These are phyloP conservation scores for Cystobasidium ongulense DNA, from an alignment of 768 basidiomycete species.

Conservation along the genomic window DNA sequence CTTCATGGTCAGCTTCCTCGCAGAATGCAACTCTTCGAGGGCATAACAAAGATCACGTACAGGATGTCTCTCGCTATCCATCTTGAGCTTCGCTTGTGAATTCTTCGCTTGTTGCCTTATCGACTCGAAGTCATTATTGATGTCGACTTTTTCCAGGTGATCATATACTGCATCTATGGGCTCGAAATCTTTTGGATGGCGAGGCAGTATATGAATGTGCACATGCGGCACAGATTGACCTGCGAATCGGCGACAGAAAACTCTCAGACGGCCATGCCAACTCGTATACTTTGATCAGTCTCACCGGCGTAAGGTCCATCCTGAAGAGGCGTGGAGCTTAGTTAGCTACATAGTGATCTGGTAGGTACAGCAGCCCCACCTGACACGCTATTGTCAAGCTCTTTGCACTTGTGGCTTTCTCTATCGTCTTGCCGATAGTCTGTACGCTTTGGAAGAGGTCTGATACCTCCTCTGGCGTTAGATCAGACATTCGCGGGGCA, in stretches of 20 bases:
- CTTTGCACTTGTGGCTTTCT: constrained; percentile 72
- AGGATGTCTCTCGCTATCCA: constrained; percentile 51
- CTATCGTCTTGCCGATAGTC: constrained; percentile 66
- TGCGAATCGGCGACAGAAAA: constrained; percentile 46
- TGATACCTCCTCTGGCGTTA: constrained; percentile 56
- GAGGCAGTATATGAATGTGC: constrained; percentile 84
- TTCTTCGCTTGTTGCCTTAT: constrained; percentile 34
- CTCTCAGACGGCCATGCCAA: constrained; percentile 54
- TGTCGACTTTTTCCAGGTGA: constrained; percentile 61
- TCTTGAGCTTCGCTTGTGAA: constrained; percentile 56
- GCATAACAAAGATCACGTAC: background rate
- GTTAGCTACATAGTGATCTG: background rate
- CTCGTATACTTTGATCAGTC: constrained; percentile 48
- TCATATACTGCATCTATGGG: constrained; percentile 53
- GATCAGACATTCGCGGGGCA: constrained; percentile 52
- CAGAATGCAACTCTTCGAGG: background rate
- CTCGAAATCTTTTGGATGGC: constrained; percentile 54
- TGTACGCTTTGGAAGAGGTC: constrained; percentile 75
- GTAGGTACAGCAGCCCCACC: constrained; percentile 49
- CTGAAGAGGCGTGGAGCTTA: constrained; percentile 6
- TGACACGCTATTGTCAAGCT: constrained; percentile 80
- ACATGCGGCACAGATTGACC: constrained; percentile 84
- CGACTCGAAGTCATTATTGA: background rate
- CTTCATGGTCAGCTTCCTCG: background rate
- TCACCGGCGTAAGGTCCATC: constrained; percentile 37